A percentile compares a stretch with the other conserved stretches of the same genome.
These are phyloP conservation scores for Hypoxylon intermedium DNA, from an alignment of 495 filamentous ascomycete genomes.

Conservation along the genomic window DNA sequence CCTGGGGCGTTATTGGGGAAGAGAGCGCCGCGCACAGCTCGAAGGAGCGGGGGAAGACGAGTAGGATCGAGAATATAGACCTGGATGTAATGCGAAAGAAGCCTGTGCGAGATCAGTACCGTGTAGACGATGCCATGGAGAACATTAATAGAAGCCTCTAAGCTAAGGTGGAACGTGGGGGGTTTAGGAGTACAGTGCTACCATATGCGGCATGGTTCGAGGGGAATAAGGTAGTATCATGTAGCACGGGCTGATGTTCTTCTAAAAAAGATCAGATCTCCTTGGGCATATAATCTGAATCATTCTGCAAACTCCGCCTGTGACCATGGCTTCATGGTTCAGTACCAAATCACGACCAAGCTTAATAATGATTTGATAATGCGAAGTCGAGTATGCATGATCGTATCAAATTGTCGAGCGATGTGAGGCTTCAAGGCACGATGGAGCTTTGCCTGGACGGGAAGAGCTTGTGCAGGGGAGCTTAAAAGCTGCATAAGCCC, in stretches of 20 bases:
- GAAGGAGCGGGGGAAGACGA: constrained; percentile 75
- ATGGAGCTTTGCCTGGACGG: constrained; percentile 23
- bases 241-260: constrained; percentile 23
- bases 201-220: constrained; percentile 26
- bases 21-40: constrained; percentile 71
- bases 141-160: constrained; percentile 43
- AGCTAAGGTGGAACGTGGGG: constrained; percentile 35
- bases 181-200: constrained; percentile 34
- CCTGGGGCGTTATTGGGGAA: constrained; percentile 79
- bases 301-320: constrained; percentile 12
- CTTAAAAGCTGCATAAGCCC: constrained; percentile 32
- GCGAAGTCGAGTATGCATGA: constrained; percentile 24
- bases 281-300: constrained; percentile 29
- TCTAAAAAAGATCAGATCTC: constrained; percentile 29
- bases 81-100: constrained; percentile 74
- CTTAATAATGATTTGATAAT: constrained; percentile 37
- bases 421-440: constrained; percentile 31
- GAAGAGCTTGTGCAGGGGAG: constrained; percentile 31
- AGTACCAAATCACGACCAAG: constrained; percentile 27
- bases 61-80: constrained; percentile 69
- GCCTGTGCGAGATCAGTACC: constrained; percentile 60
- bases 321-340: constrained; percentile 40
- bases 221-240: constrained; percentile 21
- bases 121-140: constrained; percentile 28
- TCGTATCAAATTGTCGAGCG: constrained; percentile 21